Percentiles rank a stretch among this genome's conserved stretches.
Evolutionary conservation across 2,329 filamentous ascomycete genomes (phyloP).

Genomic region (Venturia asperata): DNA sequence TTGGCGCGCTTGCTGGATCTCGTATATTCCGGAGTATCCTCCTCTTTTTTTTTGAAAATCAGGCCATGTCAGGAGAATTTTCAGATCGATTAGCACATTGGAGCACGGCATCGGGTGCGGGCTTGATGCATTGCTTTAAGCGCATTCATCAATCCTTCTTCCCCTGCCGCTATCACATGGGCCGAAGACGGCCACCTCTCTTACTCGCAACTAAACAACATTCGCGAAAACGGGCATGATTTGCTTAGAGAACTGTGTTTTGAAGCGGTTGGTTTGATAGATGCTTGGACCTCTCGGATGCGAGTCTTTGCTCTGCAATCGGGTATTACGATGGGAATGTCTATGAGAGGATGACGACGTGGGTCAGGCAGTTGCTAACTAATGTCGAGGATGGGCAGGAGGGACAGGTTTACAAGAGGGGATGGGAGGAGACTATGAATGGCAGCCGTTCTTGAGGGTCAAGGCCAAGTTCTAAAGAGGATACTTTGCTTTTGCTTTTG

Average conservation of each 20-base stretch:
- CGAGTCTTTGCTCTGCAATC: slow-evolving; percentile 3
- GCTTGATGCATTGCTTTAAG: slow-evolving; percentile 20
- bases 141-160: slow-evolving; percentile 25
- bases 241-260: slow-evolving; percentile 2
- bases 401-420: slow-evolving; percentile 21
- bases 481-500: slow-evolving; percentile 1
- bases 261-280: background rate
- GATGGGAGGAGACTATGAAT: slow-evolving; percentile 23
- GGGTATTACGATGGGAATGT: background rate
- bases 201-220: slow-evolving; percentile 20
- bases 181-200: slow-evolving; percentile 25
- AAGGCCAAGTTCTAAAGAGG: slow-evolving; percentile 22
- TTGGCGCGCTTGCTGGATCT: background rate
- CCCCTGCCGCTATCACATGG: slow-evolving; percentile 27
- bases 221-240: background rate
- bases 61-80: no score
- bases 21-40: no score
- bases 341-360: slow-evolving; percentile 23
- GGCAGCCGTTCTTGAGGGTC: slow-evolving; percentile 20
- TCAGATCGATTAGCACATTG: no score
- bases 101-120: no score
- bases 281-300: slow-evolving; percentile 12
- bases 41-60: no score
- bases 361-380: slow-evolving; percentile 27
- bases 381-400: slow-evolving; percentile 23